Percentiles rank a stretch among this genome's conserved stretches.
Conservation (phyloP, 2,329 filamentous ascomycete genomes). For the Botrytis squamosa region DNA sequence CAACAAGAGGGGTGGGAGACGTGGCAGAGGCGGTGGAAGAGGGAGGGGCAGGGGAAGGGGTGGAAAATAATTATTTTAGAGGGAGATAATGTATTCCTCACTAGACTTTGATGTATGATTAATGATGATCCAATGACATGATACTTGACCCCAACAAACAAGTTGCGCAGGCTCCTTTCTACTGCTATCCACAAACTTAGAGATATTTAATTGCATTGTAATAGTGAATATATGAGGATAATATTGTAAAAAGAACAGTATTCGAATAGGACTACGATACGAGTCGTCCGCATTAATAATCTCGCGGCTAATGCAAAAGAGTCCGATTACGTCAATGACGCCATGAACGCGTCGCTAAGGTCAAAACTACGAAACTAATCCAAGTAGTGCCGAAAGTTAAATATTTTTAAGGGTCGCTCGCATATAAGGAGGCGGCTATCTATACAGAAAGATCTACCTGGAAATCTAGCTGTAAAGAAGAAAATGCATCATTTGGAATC, state of each 20-base stretch:
- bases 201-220: neutral
- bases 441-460: neutral
- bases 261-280: neutral
- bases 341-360: neutral
- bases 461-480: too few species aligned
- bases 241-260: neutral
- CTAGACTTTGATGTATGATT: neutral
- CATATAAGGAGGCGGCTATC: neutral
- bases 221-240: neutral
- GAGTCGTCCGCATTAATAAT: neutral
- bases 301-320: neutral
- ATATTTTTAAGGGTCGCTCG: neutral
- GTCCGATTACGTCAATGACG: neutral
- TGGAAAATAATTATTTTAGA: constrained; percentile 11
- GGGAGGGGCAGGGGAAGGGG: constrained; percentile 34
- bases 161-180: neutral
- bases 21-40: constrained; percentile 44
- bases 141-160: neutral
- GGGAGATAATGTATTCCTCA: neutral
- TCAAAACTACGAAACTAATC: neutral
- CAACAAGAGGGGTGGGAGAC: constrained; percentile 40
- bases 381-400: neutral
- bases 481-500: too few species aligned
- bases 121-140: neutral
- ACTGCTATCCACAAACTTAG: neutral